Evolutionary conservation across 1,139 yeast species (phyloP), one percentile per base, ranked within the genome.

Genomic region (Sugiyamaella japonica): DNA sequence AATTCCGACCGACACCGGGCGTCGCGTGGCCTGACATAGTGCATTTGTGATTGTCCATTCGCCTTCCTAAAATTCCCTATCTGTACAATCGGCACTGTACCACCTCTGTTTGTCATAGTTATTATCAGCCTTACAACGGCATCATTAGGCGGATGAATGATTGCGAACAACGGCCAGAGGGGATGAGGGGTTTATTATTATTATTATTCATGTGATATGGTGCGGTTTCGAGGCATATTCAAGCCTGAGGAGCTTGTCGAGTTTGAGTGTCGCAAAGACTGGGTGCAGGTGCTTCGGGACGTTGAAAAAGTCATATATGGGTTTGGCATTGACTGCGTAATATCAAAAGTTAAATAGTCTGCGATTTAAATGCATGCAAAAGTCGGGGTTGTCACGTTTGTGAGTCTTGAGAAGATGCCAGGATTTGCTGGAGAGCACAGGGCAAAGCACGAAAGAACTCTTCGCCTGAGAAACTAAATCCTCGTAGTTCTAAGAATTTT

Each of bases 281-380:
- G 99, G 99, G 71, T 80, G 0, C 67, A 75, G 45, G 88, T 93
- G 41, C 83, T 82, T 61, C 77, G 78, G 58, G 89, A 87, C 56
- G 98, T 93, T 5, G 98, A 93, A 68, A 89, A 86, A 67, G 93
- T 89, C n/a, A 88, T 93, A 85, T 93, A 90, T 66, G 99, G 99
- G 0, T 77, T 90, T 55, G 89, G 93, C 13, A 71, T 86, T 74
- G 56, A 66, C 47, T 66, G 71, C 52, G 54, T 58, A 88, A 85
- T 9, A 17, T 25, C 10, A 29, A 13, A 45, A 36, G 4, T 23
- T 13, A n/a, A 37, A 10, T 17, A 16, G 23, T 39, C 23, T 45
- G n/a, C 50, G 42, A 31, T 52, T 52, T 34, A 50, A 37, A 20
- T 15, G 15, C 44, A 41, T 32, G 38, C 36, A 7, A 20, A 42